Evolutionary conservation across 1,284 basidiomycete species (phyloP).

Genomic region (Exsudoporus floridanus): DNA sequence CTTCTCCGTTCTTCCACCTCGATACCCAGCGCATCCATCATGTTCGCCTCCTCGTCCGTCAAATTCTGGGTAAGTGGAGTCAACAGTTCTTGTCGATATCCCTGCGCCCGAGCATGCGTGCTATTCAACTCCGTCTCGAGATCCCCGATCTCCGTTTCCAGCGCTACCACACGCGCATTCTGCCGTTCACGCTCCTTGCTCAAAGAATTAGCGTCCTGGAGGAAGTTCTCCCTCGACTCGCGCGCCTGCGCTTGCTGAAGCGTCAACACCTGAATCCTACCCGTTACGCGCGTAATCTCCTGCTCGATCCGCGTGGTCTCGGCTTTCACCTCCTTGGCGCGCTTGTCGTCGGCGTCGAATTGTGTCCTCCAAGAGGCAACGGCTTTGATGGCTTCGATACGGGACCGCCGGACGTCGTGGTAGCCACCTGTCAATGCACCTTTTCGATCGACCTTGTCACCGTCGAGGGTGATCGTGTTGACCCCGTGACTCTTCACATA

Average conservation of each 20-base stretch:
- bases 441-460: conserved; percentile 96
- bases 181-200: conserved; percentile 73
- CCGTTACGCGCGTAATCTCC: conserved; percentile 77
- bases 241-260: conserved; percentile 72
- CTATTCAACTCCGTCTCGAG: conserved; percentile 68
- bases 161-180: conserved; percentile 57
- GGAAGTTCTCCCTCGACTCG: conserved; percentile 66
- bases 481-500: conserved; percentile 94
- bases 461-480: conserved; percentile 96
- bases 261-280: conserved; percentile 71
- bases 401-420: conserved; percentile 87
- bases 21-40: conserved; percentile 71
- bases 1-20: conserved; percentile 78
- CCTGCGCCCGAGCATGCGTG: conserved; percentile 58
- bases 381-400: conserved; percentile 83
- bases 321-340: conserved; percentile 73
- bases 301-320: conserved; percentile 79
- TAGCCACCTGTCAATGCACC: conserved; percentile 96
- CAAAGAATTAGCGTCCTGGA: conserved; percentile 63
- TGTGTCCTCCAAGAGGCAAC: conserved; percentile 79
- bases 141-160: conserved; percentile 72
- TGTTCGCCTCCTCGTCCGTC: conserved; percentile 67
- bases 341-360: conserved; percentile 64
- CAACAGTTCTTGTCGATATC: conserved; percentile 71
- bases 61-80: conserved; percentile 78